Base-by-base conservation (phyloP, 208 protist species). In the Porcisia deanei region DNA sequence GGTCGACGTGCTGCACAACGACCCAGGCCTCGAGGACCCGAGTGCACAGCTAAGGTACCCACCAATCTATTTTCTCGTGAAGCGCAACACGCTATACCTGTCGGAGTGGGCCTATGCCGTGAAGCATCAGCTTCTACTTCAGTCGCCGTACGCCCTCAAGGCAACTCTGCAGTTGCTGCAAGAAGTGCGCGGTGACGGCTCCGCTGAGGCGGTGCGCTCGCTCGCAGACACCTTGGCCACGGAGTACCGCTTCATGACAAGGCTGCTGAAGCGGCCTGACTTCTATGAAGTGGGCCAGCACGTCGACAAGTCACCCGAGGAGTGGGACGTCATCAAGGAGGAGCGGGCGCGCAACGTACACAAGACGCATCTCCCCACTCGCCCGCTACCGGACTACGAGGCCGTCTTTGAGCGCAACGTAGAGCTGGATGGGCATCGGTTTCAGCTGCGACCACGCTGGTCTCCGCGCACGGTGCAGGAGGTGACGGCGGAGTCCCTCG, bases 61-160 rank as follows among this genome's bases (percentile, higher is more conserved):
- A 43, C 94, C 94, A n/a, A 85, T 97, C 54, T 97, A 97, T 82
- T 91, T 97, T 65, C 82, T 94, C 53, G 80, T 95, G 16, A 95
- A 96, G 77, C 94, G 92, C 47, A 82, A 85, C 69, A 85, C 85
- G 43, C 73, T 97, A 34, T 85, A 92, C 72, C 79, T 97, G 47
- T 95, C 89, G 14, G 94, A 97, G 80, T 97, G 94, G 92, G 94
- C 94, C 43, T 96, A 92, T 79, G 91, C 91, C 16, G 94, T 97
- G 66, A 93, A 93, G 77, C 94, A 97, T 77, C 90, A 96, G 76
- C 81, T 97, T 55, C 84, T 97, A 37, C 85, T 96, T 16, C 92
- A 96, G 75, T 96, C 89, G 4, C 94, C 94, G 14, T 96, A 86
- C 79, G 94, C 94, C 22, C 87, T 97, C 25, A 89, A 90, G 79